Base-by-base conservation (phyloP, 2,329 filamentous ascomycete genomes). In the Curvularia verruculosa region DNA sequence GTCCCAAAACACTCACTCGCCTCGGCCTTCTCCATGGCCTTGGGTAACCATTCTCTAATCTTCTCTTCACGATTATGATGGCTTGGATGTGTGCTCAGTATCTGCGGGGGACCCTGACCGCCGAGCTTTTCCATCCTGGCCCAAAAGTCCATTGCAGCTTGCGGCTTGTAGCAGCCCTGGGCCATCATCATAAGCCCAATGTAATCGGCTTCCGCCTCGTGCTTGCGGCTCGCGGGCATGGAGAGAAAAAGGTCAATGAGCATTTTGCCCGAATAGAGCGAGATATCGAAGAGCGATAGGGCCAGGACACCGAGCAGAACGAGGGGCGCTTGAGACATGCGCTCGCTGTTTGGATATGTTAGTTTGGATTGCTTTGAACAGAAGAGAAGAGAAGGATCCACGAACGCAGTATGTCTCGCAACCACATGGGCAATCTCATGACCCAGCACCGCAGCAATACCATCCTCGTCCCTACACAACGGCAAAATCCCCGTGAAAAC, bases 141-240 rank as follows among this genome's bases (percentile, higher is more conserved):
- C 83, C 83, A 85, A 57, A 93, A 85, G 0, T 79, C 80, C 41
- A 89, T 79, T 0, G 90, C 89, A 58, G 86, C 85, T 12, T 82
- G 77, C 1, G 90, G 90, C 59, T 91, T 82, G 71, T 89, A 93
- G 77, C 90, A 93, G 24, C 87, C 88, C 77, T 91, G 85, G 0
- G 89, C 86, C 89, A 93, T 93, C 83, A 93, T 89, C 83, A 93
- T 86, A 31, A 93, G 75, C 0, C 90, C 90, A 46, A 93, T 91
- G 67, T 90, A 91, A 69, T 94, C 90, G 0, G 90, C 90, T 78
- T 94, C 90, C 47, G 82, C 85, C 80, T 88, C 90, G 77, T 92
- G 89, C 69, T 83, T 84, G 47, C 90, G 81, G 45, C 85, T 86
- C 73, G 89, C 90, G 1, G 90, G 90, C 58, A 84, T 79, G 47